Conservation (phyloP, 2,329 filamentous ascomycete species). For the Pseudogymnoascus sp. region DNA sequence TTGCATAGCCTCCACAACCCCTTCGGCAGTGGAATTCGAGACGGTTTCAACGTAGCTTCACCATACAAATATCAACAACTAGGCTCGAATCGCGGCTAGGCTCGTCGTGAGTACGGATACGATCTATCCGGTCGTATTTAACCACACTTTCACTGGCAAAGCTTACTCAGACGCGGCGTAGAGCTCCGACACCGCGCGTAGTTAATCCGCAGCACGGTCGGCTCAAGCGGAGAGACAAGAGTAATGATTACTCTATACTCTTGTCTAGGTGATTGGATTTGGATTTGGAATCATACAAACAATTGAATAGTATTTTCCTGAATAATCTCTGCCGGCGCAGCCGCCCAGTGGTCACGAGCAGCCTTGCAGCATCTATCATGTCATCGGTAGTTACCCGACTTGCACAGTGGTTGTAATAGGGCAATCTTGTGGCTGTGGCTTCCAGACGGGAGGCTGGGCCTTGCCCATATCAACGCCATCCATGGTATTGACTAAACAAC, state of each 20-base stretch:
- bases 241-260: not conserved
- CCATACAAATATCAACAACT: not conserved
- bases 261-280: not conserved
- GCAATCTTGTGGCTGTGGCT: not conserved
- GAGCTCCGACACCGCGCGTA: not conserved
- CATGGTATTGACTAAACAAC: not conserved
- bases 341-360: not conserved
- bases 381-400: not conserved
- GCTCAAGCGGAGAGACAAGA: not conserved
- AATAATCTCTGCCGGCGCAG: not conserved
- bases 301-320: not conserved
- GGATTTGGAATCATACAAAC: not conserved
- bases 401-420: not conserved
- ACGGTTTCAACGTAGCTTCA: not conserved
- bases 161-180: not conserved
- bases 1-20: conserved; percentile 8
- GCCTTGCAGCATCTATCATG: not conserved
- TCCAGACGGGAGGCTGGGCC: not conserved
- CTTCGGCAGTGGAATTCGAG: not conserved
- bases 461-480: not conserved
- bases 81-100: not conserved
- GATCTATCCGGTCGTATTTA: not conserved
- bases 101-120: not conserved
- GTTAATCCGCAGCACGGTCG: not conserved
- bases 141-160: not conserved